Evolutionary conservation across 345 rosid genomes (phyloP).

Genomic region (Ceriops decandra): DNA sequence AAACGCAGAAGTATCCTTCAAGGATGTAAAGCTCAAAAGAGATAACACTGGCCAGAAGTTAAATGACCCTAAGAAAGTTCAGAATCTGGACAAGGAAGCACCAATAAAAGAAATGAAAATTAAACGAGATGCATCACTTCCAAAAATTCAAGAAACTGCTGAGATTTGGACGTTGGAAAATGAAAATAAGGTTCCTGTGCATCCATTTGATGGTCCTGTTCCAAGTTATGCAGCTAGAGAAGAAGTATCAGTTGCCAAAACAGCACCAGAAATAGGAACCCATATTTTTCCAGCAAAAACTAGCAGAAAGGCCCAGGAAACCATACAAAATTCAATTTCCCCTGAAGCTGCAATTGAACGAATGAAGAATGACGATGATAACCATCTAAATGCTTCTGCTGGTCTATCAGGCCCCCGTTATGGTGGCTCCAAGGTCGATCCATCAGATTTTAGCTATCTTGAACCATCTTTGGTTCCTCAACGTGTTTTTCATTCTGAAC

Average conservation of each 20-base stretch:
- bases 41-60: conserved; percentile 32
- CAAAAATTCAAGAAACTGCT: conserved; percentile 42
- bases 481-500: conserved; percentile 27
- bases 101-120: conserved; percentile 39
- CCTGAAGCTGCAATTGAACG: conserved; percentile 48
- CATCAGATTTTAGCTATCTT: conserved; percentile 23
- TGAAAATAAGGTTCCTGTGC: conserved; percentile 33
- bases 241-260: conserved; percentile 29
- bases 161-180: conserved; percentile 29
- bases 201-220: conserved; percentile 23
- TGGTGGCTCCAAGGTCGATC: conserved; percentile 44
- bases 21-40: conserved; percentile 40
- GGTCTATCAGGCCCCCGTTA: conserved; percentile 37
- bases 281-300: conserved; percentile 30
- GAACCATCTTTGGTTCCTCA: conserved; percentile 28
- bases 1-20: conserved; percentile 30
- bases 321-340: conserved; percentile 33
- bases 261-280: conserved; percentile 28
- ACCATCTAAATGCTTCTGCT: conserved; percentile 37
- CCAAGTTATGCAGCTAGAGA: conserved; percentile 31
- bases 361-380: conserved; percentile 44
- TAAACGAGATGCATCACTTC: conserved; percentile 44
- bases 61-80: conserved; percentile 40
- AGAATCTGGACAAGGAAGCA: conserved; percentile 37
- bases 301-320: conserved; percentile 45